phyloP scores from a whole-genome alignment of 306 rosid species.

The Malus fusca region DNA sequence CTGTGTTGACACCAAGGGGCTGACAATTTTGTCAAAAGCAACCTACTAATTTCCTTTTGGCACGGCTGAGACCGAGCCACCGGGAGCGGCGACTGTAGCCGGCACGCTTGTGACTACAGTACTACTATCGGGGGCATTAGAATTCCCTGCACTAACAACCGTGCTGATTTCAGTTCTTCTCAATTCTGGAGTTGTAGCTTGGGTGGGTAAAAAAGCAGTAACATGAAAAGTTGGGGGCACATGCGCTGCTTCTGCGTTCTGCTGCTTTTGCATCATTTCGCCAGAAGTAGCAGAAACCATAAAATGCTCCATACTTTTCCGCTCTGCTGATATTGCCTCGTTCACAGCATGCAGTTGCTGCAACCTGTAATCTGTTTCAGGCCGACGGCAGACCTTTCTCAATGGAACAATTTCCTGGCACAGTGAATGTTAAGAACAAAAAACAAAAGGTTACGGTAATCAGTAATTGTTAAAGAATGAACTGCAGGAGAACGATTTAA shows the following conservation, averaged over 20 bases:
- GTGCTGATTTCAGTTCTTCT: constrained; percentile 28
- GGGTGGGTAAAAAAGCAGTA: constrained; percentile 24
- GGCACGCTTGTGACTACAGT: constrained; percentile 16
- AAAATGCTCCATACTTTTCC: constrained; percentile 35
- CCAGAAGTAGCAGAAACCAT: constrained; percentile 28
- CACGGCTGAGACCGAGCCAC: constrained; percentile 14
- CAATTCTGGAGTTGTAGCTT: constrained; percentile 30
- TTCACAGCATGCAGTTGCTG: constrained; percentile 83
- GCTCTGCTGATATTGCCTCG: constrained; percentile 54
- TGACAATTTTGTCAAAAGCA: constrained; percentile 13
- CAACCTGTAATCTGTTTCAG: constrained; percentile 83
- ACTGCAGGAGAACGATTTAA: background rate
- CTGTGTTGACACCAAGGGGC: background rate
- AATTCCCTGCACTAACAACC: constrained; percentile 30
- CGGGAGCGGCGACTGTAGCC: background rate
- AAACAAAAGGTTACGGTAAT: background rate
- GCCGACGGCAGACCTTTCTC: constrained; percentile 91
- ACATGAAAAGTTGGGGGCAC: constrained; percentile 24
- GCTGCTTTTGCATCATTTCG: constrained; percentile 56
- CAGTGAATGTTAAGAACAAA: background rate
- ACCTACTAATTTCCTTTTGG: constrained; percentile 22
- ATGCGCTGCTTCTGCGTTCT: constrained; percentile 20
- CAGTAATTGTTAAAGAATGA: background rate
- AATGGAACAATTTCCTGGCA: constrained; percentile 90
- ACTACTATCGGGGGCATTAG: constrained; percentile 22